These are phyloP conservation scores for Simplicillium sp. DNA, from an alignment of 2,329 filamentous ascomycete genomes.

Conservation along the genomic window DNA sequence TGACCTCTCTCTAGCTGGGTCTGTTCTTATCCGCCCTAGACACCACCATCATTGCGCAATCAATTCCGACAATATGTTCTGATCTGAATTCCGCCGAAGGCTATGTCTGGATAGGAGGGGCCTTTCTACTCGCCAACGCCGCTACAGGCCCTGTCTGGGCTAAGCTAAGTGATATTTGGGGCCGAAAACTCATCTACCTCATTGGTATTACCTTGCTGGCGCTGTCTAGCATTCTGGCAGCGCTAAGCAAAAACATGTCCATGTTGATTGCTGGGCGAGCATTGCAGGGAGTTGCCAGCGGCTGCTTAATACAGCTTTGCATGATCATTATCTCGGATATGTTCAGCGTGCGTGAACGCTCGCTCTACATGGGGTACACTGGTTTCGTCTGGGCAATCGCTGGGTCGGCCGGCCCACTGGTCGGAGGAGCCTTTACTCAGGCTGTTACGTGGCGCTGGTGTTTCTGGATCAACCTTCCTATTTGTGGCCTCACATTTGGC, in stretches of 20 bases:
- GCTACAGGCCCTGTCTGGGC: constrained; percentile 57
- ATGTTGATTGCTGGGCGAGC: constrained; percentile 37
- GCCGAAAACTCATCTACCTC: constrained; percentile 40
- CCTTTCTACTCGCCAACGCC: constrained; percentile 58
- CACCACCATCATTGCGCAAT: constrained; percentile 6
- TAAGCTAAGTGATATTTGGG: constrained; percentile 45
- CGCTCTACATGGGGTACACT: constrained; percentile 13
- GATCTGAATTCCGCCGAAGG: constrained; percentile 52
- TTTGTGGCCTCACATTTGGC: constrained; percentile 43
- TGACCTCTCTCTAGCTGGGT: constrained; percentile 4
- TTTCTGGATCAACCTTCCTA: constrained; percentile 44
- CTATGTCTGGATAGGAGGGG: constrained; percentile 62
- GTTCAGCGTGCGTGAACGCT: constrained; percentile 23
- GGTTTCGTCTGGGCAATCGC: constrained; percentile 57
- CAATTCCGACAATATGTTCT: constrained; percentile 41
- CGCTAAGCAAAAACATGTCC: constrained; percentile 29
- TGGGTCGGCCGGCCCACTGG: constrained; percentile 52
- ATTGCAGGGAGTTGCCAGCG: constrained; percentile 38
- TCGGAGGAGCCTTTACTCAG: constrained; percentile 56
- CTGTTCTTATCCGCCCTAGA: constrained; percentile 5
- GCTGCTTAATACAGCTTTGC: constrained; percentile 38
- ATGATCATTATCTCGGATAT: constrained; percentile 41
- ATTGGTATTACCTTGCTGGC: constrained; percentile 36
- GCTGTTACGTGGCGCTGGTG: too few species aligned
- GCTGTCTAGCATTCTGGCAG: constrained; percentile 36